A percentile compares a stretch with the other conserved stretches of the same genome.
phyloP scores from a whole-genome alignment of 192 early-diverging fungal species.

The Rhizoclosmatium sp. region DNA sequence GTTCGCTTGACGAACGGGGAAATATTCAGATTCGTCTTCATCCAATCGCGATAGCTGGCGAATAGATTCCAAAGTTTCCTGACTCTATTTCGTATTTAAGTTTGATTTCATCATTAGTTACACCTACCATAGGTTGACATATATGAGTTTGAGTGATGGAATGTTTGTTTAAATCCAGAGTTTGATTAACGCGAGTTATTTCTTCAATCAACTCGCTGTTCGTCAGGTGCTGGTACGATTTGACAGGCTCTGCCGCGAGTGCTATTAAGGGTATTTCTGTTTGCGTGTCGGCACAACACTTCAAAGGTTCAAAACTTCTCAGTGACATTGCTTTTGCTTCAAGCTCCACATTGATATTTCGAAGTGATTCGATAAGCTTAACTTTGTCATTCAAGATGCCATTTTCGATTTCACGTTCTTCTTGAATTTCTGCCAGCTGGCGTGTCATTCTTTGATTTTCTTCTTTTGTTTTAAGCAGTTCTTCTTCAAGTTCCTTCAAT shows the following conservation, averaged over 20 bases:
- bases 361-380: conserved; percentile 14
- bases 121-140: no score
- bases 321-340: background rate
- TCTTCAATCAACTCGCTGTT: conserved; percentile 6
- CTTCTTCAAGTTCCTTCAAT: background rate
- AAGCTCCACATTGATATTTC: background rate
- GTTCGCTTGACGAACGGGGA: background rate
- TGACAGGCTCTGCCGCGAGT: background rate
- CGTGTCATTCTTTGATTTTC: background rate
- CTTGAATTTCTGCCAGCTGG: conserved; percentile 22
- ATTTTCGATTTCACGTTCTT: conserved; percentile 7
- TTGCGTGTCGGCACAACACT: background rate
- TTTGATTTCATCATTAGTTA: no score
- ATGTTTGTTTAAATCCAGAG: no score
- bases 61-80: background rate
- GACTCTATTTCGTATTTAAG: background rate
- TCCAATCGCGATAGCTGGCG: background rate
- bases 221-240: background rate
- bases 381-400: conserved; percentile 26
- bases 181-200: background rate
- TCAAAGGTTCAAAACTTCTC: background rate
- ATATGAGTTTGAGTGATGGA: no score
- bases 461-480: background rate
- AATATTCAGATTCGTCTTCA: background rate
- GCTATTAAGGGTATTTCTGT: conserved; percentile 4